Conservation (phyloP, 73 alveolate species). For the Loxodes magnus region DNA sequence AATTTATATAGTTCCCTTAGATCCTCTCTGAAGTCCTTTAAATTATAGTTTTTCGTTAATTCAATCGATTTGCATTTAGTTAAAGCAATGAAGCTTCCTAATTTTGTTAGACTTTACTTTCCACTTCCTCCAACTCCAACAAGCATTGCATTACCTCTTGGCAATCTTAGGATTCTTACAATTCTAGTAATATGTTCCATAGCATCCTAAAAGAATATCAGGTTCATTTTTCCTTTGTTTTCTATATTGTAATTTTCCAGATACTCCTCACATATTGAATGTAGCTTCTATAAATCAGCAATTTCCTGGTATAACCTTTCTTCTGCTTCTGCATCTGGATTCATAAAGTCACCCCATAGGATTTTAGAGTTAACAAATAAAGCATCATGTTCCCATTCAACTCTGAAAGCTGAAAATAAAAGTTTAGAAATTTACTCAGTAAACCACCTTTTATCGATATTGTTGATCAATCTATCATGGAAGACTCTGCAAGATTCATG, state of each 20-base stretch:
- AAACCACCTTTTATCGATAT: conserved; percentile 87
- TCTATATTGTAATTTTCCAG: conserved; percentile 92
- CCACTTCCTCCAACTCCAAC: conserved; percentile 91
- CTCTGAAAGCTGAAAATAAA: conserved; percentile 48
- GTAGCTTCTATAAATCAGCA: conserved; percentile 55
- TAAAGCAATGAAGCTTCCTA: conserved; percentile 57
- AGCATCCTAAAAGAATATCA: conserved; percentile 74
- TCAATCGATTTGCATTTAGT: conserved; percentile 76
- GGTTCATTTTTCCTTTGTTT: conserved; percentile 79
- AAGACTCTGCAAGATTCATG: conserved; percentile 98
- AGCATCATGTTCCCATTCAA: conserved; percentile 72
- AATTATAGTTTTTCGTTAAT: conserved; percentile 92
- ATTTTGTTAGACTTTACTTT: conserved; percentile 73
- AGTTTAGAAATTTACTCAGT: conserved; percentile 58
- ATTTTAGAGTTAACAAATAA: conserved; percentile 62
- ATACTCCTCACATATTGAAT: conserved; percentile 38
- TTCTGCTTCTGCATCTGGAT: conserved; percentile 82
- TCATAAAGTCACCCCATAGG: conserved; percentile 89
- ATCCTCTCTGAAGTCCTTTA: conserved; percentile 97
- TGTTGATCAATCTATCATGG: conserved; percentile 95
- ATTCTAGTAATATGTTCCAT: conserved; percentile 89
- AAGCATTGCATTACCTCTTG: conserved; percentile 94
- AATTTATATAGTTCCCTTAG: conserved; percentile 84
- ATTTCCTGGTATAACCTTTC: conserved; percentile 89
- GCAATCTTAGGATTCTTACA: conserved; percentile 90